Evolutionary conservation across 176 grass and related monocot species (phyloP).

Genomic region (Sorghum bicolor): DNA sequence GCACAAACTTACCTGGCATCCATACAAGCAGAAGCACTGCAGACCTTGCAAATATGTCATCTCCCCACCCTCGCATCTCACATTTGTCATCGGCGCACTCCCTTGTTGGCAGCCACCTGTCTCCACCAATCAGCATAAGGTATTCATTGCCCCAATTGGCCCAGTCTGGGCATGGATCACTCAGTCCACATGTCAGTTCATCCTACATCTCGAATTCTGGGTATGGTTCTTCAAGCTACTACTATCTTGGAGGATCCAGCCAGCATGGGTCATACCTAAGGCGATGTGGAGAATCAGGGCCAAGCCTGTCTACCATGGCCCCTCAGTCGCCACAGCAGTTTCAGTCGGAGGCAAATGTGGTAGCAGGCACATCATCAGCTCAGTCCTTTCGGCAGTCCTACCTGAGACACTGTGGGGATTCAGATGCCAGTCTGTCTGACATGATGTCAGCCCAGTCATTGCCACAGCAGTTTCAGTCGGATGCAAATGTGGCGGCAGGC

Average conservation of each 20-base stretch:
- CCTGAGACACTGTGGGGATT: slow-evolving; percentile 55
- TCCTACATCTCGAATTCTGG: slow-evolving; percentile 56
- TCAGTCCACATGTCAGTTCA: slow-evolving; percentile 43
- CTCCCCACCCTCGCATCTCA: slow-evolving; percentile 37
- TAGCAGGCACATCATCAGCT: slow-evolving; percentile 40
- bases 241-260: slow-evolving; percentile 65
- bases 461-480: slow-evolving; percentile 44
- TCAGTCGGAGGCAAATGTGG: slow-evolving; percentile 40
- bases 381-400: slow-evolving; percentile 77
- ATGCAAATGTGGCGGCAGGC: slow-evolving; percentile 37
- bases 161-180: slow-evolving; percentile 42
- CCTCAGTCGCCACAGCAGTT: slow-evolving; percentile 39
- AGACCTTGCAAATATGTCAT: slow-evolving; percentile 63
- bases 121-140: slow-evolving; percentile 58
- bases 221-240: slow-evolving; percentile 51
- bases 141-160: slow-evolving; percentile 29
- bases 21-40: slow-evolving; percentile 61
- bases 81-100: slow-evolving; percentile 56
- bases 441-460: slow-evolving; percentile 62
- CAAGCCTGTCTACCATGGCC: slow-evolving; percentile 59
- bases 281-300: slow-evolving; percentile 51
- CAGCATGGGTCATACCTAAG: slow-evolving; percentile 53
- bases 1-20: slow-evolving; percentile 42
- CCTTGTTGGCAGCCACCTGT: slow-evolving; percentile 48
- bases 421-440: slow-evolving; percentile 59